These are phyloP conservation scores for Apiotrichum siamense DNA, from an alignment of 1,284 basidiomycete species.

Conservation along the genomic window DNA sequence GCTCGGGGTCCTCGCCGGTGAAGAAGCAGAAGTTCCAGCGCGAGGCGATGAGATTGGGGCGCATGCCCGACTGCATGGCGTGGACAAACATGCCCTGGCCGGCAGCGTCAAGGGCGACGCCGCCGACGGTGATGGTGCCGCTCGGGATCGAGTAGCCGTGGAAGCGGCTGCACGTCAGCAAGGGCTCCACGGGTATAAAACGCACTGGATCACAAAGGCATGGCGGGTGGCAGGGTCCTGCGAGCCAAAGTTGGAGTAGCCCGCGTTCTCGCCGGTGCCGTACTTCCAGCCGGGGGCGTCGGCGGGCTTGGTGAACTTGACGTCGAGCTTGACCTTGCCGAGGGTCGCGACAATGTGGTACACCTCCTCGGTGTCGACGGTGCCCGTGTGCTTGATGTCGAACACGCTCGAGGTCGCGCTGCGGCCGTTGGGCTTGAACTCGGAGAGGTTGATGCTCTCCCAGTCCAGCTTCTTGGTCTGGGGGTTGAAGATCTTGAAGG, in stretches of 20 bases:
- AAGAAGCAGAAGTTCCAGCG: conserved; percentile 97
- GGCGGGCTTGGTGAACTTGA: conserved; percentile 66
- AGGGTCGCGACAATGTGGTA: conserved; percentile 79
- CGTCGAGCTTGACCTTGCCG: conserved; percentile 68
- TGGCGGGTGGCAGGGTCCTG: conserved; percentile 55
- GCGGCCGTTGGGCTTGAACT: conserved; percentile 75
- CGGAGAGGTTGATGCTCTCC: conserved; percentile 83
- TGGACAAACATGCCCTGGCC: conserved; percentile 91
- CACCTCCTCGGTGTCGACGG: conserved; percentile 58
- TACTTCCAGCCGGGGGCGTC: conserved; percentile 83
- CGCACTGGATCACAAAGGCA: conserved; percentile 73
- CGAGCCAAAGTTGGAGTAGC: conserved; percentile 80
- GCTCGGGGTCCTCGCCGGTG: conserved; percentile 54
- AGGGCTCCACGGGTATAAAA: not conserved
- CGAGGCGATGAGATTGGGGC: conserved; percentile 83
- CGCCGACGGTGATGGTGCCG: conserved; percentile 69
- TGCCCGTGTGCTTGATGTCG: conserved; percentile 61
- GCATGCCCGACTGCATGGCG: conserved; percentile 92
- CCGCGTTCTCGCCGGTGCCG: conserved; percentile 79
- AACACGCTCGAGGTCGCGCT: conserved; percentile 87
- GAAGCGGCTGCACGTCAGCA: conserved; percentile 56
- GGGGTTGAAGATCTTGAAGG: conserved; percentile 83
- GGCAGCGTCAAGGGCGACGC: conserved; percentile 59
- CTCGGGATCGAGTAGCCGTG: conserved; percentile 67
- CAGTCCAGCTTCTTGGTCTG: conserved; percentile 69